Base-by-base conservation (phyloP, 169 alveolate genomes). In the Cryptosporidium baileyi region DNA sequence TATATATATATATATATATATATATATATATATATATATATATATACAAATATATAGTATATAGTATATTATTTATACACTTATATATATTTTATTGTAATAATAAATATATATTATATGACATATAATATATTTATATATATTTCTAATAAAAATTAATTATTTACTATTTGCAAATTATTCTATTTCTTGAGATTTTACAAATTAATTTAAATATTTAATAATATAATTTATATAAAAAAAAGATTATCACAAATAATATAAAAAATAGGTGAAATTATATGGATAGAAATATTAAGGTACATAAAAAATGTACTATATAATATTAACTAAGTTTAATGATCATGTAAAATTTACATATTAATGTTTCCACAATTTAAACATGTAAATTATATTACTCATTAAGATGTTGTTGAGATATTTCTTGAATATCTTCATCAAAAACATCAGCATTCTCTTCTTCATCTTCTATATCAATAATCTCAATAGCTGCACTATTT, bases 391-490 rank as follows among this genome's bases (percentile, higher is more conserved):
- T 47, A 47, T 26, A n/a, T 47, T 2, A 47, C 19, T 47, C 15
- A 47, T 47, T 47, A 26, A 19, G 19, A 47, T 26, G 15, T 26
- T 26, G 59, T n/a, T 1, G 24, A 1, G 60, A 36, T 19, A 40
- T 40, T 19, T 62, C 80, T 15, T 40, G 80, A 62, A 44, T 19
- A 9, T 60, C 45, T 24, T 22, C 26, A 32, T 32, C 47, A 6
- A 47, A 65, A n/a, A 22, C 1, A 15, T 65, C 81, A 32, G 60
- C 30, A 30, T 24, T 65, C 13, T 28, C 45, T 19, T 65, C 62
- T 11, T 65, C 81, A 32, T 65, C 81, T 8, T 44, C 61, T 26
- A 65, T 41, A 26, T 32, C 61, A 65, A 47, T 51, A 17, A 45
- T 51, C 32, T 45, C 61, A 65, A 44, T 26, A 17, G 32, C 61